phyloP scores from a whole-genome alignment of 2,329 filamentous ascomycete species.

The Metarhizium sp. region DNA sequence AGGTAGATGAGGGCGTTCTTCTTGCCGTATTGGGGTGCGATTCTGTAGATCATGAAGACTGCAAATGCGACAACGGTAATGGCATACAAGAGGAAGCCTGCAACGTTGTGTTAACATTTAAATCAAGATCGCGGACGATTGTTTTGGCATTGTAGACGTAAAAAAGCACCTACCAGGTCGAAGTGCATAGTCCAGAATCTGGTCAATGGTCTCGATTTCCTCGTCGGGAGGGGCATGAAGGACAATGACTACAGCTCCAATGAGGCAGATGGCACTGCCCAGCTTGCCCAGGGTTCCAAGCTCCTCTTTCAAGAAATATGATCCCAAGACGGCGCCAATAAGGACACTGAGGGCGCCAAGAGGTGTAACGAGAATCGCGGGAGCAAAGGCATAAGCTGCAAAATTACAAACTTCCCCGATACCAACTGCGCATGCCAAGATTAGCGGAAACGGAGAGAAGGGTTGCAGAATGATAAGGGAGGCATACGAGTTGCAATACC shows the following conservation, averaged over 20 bases:
- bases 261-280: constrained; percentile 90
- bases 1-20: constrained; percentile 94
- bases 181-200: constrained; percentile 84
- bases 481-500: constrained; percentile 78
- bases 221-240: constrained; percentile 92
- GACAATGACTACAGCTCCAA: constrained; percentile 95
- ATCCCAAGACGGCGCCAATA: constrained; percentile 88
- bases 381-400: constrained; percentile 94
- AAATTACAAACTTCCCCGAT: constrained; percentile 95
- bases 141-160: not conserved
- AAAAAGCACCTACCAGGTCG: constrained; percentile 60
- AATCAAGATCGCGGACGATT: not conserved
- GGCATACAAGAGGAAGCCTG: constrained; percentile 87
- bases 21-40: constrained; percentile 83
- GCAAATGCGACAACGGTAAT: constrained; percentile 73
- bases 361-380: constrained; percentile 95
- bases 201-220: constrained; percentile 81
- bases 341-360: constrained; percentile 88
- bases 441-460: not conserved
- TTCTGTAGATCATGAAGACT: constrained; percentile 89
- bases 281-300: constrained; percentile 87
- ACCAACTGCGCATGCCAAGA: constrained; percentile 52
- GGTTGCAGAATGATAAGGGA: not conserved
- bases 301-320: constrained; percentile 87
- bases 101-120: not conserved